Base-by-base conservation (phyloP, 768 basidiomycete species). In the Hysterangium stoloniferum region DNA sequence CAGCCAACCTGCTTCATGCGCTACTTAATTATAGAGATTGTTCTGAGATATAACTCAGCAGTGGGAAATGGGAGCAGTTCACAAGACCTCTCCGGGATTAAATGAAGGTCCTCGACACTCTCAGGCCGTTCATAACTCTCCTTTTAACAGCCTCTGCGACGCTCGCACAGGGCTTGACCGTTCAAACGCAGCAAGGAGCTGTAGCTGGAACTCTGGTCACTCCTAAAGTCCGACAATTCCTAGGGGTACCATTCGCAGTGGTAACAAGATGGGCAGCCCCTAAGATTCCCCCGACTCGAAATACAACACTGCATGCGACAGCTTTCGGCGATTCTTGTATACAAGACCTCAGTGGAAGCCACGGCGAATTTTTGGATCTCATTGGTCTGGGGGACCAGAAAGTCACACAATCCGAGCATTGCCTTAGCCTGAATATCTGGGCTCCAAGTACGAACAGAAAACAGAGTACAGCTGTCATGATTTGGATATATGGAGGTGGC, bases 391-490 rank as follows among this genome's bases (percentile, higher is more conserved):
- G 28, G 19, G 44, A 31, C 19, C 20, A 25, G 44, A 45, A 4
- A 27, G 2, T 31, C 7, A 12, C 11, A 25, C 24, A 45, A 24
- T 52, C 51, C 3, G 71, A 72, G 49, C 43, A 65, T 29, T 72
- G 71, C 45, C 43, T 69, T 36, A 67, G 54, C 7, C 56, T 69
- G 42, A 72, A 71, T 47, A 58, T 72, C 15, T 72, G 69, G 70
- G 55, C 66, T 13, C 70, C 70, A 15, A 67, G 59, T 20, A 2
- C 28, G 25, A 42, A 32, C 17, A 17, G 52, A 27, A 29, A 38
- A 12, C 52, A 48, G 36, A 48, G 34, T 34, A 32, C 44, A n/a
- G 48, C 44, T 20, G 44, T 48, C 28, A 36, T 55, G 29, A 37
- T 45, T 25, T 52, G 42, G 67, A 64, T 70, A 17, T 69, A 68